phyloP scores from a whole-genome alignment of 495 filamentous ascomycete genomes.

The Lasiosphaeria hispida region DNA sequence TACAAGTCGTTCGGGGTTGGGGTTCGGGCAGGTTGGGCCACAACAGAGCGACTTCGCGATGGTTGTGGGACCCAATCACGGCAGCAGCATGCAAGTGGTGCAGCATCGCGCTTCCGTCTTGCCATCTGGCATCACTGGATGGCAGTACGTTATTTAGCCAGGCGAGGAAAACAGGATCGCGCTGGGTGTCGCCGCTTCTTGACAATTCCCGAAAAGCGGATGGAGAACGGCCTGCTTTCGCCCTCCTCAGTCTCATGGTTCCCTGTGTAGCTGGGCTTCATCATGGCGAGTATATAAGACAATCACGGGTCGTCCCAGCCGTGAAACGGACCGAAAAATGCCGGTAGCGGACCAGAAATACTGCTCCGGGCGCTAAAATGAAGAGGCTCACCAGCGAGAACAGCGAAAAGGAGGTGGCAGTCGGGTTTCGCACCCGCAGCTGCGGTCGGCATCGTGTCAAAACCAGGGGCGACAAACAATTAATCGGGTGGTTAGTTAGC shows the following conservation, averaged over 20 bases:
- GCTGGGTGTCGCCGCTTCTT: not conserved
- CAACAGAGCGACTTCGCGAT: slow-evolving; percentile 24
- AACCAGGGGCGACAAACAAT: not conserved
- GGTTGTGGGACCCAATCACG: slow-evolving; percentile 31
- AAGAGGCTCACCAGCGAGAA: too few species aligned
- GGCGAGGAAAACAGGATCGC: slow-evolving; percentile 13
- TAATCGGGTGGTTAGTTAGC: not conserved
- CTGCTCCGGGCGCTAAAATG: too few species aligned
- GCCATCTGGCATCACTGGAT: slow-evolving; percentile 37
- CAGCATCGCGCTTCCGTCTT: slow-evolving; percentile 22
- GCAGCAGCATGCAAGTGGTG: slow-evolving; percentile 27
- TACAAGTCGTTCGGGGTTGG: slow-evolving; percentile 13
- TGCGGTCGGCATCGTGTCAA: not conserved
- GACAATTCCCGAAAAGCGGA: not conserved
- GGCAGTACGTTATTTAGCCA: slow-evolving; percentile 26
- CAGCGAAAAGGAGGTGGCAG: not conserved
- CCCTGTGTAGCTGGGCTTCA: too few species aligned
- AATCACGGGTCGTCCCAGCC: too few species aligned
- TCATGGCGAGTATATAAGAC: too few species aligned
- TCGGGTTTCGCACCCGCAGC: not conserved
- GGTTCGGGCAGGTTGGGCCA: slow-evolving; percentile 36
- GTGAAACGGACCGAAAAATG: too few species aligned
- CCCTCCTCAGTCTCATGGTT: not conserved
- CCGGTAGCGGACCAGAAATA: too few species aligned
- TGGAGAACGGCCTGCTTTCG: not conserved